Conservation (phyloP, 164 flowering plant species). For the Chimonanthus salicifolius region DNA sequence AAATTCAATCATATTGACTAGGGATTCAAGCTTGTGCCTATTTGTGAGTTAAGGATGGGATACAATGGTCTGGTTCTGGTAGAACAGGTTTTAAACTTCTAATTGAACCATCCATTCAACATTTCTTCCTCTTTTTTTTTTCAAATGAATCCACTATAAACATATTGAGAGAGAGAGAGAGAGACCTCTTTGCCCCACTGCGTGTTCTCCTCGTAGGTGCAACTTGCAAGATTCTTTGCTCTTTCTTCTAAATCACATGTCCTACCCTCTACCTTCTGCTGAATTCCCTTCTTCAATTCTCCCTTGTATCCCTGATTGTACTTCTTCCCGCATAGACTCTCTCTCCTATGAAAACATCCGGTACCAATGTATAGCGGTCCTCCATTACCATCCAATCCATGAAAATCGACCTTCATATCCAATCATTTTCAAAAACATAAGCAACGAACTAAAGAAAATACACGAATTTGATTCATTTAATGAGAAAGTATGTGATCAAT, state of each 20-base stretch:
- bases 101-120: no score
- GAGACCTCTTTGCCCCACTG: constrained; percentile 37
- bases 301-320: constrained; percentile 6
- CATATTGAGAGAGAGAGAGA: constrained; percentile 14
- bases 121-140: no score
- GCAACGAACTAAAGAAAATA: not conserved
- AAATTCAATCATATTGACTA: no score
- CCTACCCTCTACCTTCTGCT: constrained; percentile 13
- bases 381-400: constrained; percentile 27
- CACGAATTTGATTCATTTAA: not conserved
- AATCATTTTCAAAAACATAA: not conserved
- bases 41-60: no score
- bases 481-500: not conserved
- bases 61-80: no score
- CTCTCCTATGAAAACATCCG: constrained; percentile 39
- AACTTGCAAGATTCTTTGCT: constrained; percentile 24
- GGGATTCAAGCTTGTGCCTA: no score
- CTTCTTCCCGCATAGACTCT: constrained; percentile 19
- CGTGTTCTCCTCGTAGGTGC: constrained; percentile 25
- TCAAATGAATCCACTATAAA: not conserved
- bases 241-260: constrained; percentile 16
- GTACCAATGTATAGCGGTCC: constrained; percentile 28
- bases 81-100: no score
- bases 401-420: constrained; percentile 17
- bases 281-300: constrained; percentile 3